These are phyloP conservation scores for Salix purpurea DNA, from an alignment of 345 rosid genomes.

Conservation along the genomic window DNA sequence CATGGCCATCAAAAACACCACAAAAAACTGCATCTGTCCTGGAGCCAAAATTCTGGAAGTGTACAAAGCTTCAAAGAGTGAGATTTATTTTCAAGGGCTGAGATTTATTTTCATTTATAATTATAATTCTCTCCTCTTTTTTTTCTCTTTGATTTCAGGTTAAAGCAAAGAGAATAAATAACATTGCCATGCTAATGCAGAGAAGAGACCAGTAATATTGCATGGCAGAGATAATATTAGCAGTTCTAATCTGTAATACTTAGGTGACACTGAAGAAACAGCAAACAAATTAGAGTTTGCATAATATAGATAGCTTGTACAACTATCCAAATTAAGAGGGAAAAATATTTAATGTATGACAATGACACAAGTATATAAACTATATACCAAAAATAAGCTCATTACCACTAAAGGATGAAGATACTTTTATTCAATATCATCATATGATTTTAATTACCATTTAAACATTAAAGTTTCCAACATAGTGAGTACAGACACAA, in stretches of 20 bases:
- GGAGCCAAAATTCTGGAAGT: constrained; percentile 71
- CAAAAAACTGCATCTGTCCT: constrained; percentile 81
- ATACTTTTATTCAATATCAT: background rate
- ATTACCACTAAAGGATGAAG: background rate
- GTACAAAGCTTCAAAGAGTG: background rate
- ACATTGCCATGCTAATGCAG: background rate
- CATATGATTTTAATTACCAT: background rate
- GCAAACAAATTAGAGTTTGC: background rate
- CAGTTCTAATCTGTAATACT: background rate
- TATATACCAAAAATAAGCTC: background rate
- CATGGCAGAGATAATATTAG: background rate
- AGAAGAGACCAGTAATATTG: background rate
- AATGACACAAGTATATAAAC: background rate
- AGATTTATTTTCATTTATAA: background rate
- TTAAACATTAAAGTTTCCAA: background rate
- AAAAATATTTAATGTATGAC: background rate
- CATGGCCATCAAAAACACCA: constrained; percentile 99
- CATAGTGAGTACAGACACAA: background rate
- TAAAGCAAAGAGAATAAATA: background rate
- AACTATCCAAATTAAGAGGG: background rate
- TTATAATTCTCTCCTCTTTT: background rate
- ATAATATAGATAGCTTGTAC: background rate
- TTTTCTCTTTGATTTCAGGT: background rate
- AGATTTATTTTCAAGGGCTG: background rate
- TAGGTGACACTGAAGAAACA: background rate